A percentile compares a stretch with the other conserved stretches of the same genome.
Evolutionary conservation across 768 basidiomycete genomes (phyloP).

Genomic region (Pulveroboletus sp.): DNA sequence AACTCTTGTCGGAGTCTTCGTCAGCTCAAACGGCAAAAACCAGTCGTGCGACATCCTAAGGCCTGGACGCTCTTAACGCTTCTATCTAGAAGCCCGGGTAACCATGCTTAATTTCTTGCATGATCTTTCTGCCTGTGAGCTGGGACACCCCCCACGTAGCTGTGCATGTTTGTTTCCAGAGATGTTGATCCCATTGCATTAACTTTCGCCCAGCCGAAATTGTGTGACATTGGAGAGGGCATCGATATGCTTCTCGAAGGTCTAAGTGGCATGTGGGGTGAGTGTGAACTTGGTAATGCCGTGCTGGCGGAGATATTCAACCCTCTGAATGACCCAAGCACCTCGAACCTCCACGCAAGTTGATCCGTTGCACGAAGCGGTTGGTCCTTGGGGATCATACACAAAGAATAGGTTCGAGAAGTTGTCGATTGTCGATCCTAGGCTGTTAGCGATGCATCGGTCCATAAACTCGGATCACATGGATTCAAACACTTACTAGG

Average conservation of each 20-base stretch:
- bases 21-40: too few relatives aligned
- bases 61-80: not conserved
- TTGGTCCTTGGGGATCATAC: constrained; percentile 16
- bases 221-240: not conserved
- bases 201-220: not conserved
- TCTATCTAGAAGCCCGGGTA: constrained; percentile 11
- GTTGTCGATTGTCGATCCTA: constrained; percentile 1
- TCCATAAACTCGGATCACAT: too few relatives aligned
- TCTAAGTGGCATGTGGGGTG: not conserved
- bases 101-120: constrained; percentile 6
- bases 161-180: constrained; percentile 11
- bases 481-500: constrained; percentile 9
- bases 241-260: constrained; percentile 11
- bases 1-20: too few relatives aligned
- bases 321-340: constrained; percentile 9
- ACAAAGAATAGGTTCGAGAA: constrained; percentile 16
- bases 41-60: too few relatives aligned
- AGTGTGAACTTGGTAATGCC: constrained; percentile 14
- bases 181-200: constrained; percentile 8
- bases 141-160: not conserved
- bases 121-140: constrained; percentile 2
- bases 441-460: not conserved
- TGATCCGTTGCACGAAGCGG: constrained; percentile 4
- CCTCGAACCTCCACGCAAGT: constrained; percentile 5
- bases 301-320: constrained; percentile 8